Evolutionary conservation across 2,329 filamentous ascomycete species (phyloP).

Genomic region (Fusarium sterilihyphosum): DNA sequence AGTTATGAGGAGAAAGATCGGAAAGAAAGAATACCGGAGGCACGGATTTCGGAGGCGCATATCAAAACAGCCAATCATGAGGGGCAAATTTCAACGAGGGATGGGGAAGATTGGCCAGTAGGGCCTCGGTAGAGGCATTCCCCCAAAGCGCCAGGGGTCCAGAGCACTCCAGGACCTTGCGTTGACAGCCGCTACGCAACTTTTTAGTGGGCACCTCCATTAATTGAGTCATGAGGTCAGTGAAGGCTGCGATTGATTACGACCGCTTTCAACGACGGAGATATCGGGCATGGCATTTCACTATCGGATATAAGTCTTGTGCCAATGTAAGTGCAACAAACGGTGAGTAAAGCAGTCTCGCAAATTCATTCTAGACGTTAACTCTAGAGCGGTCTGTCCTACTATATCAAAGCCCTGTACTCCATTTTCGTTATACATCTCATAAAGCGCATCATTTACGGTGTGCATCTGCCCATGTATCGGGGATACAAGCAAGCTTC

Average conservation of each 20-base stretch:
- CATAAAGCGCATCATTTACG: constrained; percentile 54
- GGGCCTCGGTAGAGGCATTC: constrained; percentile 41
- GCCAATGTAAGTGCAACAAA: not conserved
- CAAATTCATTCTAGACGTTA: constrained; percentile 17
- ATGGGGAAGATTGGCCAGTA: constrained; percentile 33
- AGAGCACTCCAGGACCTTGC: constrained; percentile 32
- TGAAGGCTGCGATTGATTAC: constrained; percentile 13
- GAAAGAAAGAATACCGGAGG: constrained; percentile 43
- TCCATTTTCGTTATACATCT: constrained; percentile 28
- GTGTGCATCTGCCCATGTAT: constrained; percentile 84
- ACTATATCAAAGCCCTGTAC: constrained; percentile 23
- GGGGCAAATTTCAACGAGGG: constrained; percentile 37
- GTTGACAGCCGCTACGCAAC: constrained; percentile 30
- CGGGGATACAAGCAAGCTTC: constrained; percentile 79
- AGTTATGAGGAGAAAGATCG: constrained; percentile 37
- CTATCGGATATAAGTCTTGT: not conserved
- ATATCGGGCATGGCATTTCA: constrained; percentile 16
- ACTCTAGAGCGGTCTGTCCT: constrained; percentile 22
- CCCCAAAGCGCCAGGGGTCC: constrained; percentile 3
- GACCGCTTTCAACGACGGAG: constrained; percentile 3
- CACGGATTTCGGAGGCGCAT: constrained; percentile 36
- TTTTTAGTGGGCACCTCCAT: constrained; percentile 24
- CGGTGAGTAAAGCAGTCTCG: constrained; percentile 23
- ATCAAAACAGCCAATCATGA: constrained; percentile 44
- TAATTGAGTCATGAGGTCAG: constrained; percentile 2